Conservation (phyloP, 495 filamentous ascomycete species). For the Penicillium macrosclerotiorum region DNA sequence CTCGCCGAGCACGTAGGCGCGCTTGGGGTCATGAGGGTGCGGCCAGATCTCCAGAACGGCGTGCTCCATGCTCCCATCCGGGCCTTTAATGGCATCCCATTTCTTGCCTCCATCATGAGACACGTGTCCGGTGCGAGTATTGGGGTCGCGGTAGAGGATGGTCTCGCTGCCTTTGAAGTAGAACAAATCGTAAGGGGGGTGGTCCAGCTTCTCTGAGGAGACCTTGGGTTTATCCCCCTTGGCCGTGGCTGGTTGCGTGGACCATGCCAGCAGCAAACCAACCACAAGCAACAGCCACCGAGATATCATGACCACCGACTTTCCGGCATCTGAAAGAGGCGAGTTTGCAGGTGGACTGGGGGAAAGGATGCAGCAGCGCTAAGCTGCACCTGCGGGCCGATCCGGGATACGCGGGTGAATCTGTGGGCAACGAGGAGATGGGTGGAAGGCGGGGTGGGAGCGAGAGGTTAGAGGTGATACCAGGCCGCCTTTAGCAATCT, state of each 20-base stretch:
- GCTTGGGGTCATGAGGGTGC: constrained; percentile 74
- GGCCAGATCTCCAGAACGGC: constrained; percentile 57
- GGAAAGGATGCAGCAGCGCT: constrained; percentile 1
- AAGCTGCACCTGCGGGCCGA: constrained; percentile 16
- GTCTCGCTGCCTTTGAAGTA: constrained; percentile 89
- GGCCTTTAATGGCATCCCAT: constrained; percentile 65
- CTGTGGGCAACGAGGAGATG: constrained; percentile 1
- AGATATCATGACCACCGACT: constrained; percentile 36
- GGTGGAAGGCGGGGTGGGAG: not conserved
- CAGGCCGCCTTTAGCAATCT: not conserved
- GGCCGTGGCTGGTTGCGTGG: constrained; percentile 38
- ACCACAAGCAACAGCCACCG: constrained; percentile 41
- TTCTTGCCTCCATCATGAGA: constrained; percentile 74
- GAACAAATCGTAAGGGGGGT: constrained; percentile 60
- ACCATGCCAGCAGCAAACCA: constrained; percentile 35
- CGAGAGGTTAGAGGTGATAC: not conserved
- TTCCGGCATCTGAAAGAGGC: constrained; percentile 33
- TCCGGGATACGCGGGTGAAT: constrained; percentile 10
- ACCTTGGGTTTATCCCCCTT: constrained; percentile 51
- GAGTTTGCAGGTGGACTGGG: not conserved
- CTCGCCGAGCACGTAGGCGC: constrained; percentile 72
- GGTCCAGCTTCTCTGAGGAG: constrained; percentile 55
- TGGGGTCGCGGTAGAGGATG: constrained; percentile 60
- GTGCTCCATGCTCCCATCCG: constrained; percentile 54
- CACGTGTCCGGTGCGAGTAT: constrained; percentile 57